Evolutionary conservation across 805 yeast genomes (phyloP).

Genomic region (Candida succiphila): DNA sequence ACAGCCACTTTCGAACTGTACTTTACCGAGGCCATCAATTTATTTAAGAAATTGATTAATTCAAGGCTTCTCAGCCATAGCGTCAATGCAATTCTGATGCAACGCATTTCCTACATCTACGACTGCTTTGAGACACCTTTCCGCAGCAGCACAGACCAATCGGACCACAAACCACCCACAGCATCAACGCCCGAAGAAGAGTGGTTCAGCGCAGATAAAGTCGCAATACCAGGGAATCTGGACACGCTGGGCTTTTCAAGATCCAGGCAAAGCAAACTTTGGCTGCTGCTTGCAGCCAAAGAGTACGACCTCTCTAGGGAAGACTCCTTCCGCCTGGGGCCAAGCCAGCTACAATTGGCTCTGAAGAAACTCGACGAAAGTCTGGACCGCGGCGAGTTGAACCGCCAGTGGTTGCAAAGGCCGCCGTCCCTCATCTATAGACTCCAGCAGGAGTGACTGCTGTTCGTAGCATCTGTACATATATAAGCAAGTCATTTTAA

Average conservation of each 20-base stretch:
- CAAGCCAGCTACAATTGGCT: constrained; percentile 16
- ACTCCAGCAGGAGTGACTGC: too few species aligned
- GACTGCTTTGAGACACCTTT: constrained; percentile 7
- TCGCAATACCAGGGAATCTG: constrained; percentile 26
- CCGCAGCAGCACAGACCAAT: constrained; percentile 3
- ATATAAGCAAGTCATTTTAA: too few species aligned
- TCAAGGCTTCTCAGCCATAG: constrained; percentile 35
- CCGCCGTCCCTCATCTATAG: too few species aligned
- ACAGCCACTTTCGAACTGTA: too few species aligned
- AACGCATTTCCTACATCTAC: constrained; percentile 25
- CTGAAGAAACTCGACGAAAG: too few species aligned
- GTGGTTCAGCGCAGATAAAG: constrained; percentile 22
- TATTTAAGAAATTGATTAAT: constrained; percentile 32
- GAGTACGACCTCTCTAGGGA: constrained; percentile 69
- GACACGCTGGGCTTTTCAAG: constrained; percentile 47
- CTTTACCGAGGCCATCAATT: constrained; percentile 35
- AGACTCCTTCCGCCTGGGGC: too few species aligned
- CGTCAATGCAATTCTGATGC: constrained; percentile 28
- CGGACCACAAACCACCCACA: constrained; percentile 2
- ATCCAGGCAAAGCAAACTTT: constrained; percentile 63
- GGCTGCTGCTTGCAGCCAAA: constrained; percentile 65
- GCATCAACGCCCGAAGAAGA: constrained; percentile 19
- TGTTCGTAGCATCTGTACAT: too few species aligned
- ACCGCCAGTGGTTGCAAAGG: too few species aligned
- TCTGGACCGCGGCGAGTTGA: too few species aligned